phyloP scores from a whole-genome alignment of 1,139 yeast genomes.

The Pneumocystis murina region DNA sequence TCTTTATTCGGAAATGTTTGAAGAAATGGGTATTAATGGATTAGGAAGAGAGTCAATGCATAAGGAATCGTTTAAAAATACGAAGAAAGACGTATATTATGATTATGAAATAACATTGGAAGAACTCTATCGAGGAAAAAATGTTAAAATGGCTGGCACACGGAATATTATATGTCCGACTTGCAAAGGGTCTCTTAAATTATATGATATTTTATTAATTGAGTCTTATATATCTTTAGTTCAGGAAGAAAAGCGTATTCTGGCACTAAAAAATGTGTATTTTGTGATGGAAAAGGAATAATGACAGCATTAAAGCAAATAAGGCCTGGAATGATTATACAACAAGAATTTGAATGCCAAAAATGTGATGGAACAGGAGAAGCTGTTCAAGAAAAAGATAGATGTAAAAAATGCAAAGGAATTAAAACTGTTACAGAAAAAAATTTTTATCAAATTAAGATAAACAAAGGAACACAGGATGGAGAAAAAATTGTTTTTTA shows the following conservation, averaged over 20 bases:
- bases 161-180: slow-evolving; percentile 55
- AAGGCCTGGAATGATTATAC: slow-evolving; percentile 64
- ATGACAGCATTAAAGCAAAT: slow-evolving; percentile 39
- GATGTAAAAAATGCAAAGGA: slow-evolving; percentile 67
- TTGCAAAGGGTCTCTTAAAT: slow-evolving; percentile 7
- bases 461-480: slow-evolving; percentile 52
- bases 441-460: slow-evolving; percentile 62
- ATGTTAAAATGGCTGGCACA: slow-evolving; percentile 56
- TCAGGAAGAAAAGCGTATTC: slow-evolving; percentile 41
- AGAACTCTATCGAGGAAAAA: slow-evolving; percentile 71
- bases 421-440: slow-evolving; percentile 47
- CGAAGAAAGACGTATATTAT: slow-evolving; percentile 40
- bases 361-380: slow-evolving; percentile 63
- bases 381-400: slow-evolving; percentile 40
- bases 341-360: slow-evolving; percentile 47
- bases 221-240: background rate
- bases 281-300: slow-evolving; percentile 63
- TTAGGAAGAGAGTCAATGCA: background rate
- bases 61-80: background rate
- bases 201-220: background rate
- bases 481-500: slow-evolving; percentile 48
- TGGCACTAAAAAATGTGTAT: slow-evolving; percentile 37
- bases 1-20: slow-evolving; percentile 15
- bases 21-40: slow-evolving; percentile 13
- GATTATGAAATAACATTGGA: slow-evolving; percentile 52